Conservation (phyloP, 805 yeast genomes). For the Sungouiozyma intestinalis region DNA sequence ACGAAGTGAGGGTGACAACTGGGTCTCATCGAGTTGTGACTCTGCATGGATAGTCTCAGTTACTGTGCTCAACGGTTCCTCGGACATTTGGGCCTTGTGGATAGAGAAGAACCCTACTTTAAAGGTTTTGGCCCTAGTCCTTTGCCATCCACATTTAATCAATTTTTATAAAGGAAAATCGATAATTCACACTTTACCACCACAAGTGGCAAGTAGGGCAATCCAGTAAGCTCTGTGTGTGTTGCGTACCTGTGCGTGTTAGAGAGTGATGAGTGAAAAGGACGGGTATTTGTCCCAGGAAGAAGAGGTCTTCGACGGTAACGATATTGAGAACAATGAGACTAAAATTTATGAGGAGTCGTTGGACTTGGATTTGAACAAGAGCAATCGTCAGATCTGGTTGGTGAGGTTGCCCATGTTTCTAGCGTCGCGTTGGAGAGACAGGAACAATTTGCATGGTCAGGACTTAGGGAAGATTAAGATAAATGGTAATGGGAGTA, state of each 20-base stretch:
- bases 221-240: slow-evolving; percentile 1
- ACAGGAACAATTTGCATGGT: slow-evolving; percentile 52
- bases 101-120: neutral
- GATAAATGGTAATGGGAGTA: slow-evolving; percentile 44
- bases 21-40: slow-evolving; percentile 29
- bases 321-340: slow-evolving; percentile 33
- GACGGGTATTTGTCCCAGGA: slow-evolving; percentile 34
- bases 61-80: slow-evolving; percentile 21
- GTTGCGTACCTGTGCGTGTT: slow-evolving; percentile 7
- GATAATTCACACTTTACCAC: neutral
- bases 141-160: neutral
- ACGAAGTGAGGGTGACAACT: slow-evolving; percentile 30
- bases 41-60: slow-evolving; percentile 22
- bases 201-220: no score
- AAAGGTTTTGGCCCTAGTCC: neutral
- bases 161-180: neutral
- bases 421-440: slow-evolving; percentile 71
- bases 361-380: slow-evolving; percentile 61
- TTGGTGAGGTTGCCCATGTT: slow-evolving; percentile 83
- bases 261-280: slow-evolving; percentile 17
- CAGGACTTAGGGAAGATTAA: slow-evolving; percentile 72
- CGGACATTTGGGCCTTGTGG: no score
- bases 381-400: slow-evolving; percentile 73
- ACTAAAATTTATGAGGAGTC: slow-evolving; percentile 45
- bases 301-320: slow-evolving; percentile 37